Percentiles rank a stretch among this genome's conserved stretches.
Conservation (phyloP, 2,329 filamentous ascomycete genomes). For the Talaromyces sp. region DNA sequence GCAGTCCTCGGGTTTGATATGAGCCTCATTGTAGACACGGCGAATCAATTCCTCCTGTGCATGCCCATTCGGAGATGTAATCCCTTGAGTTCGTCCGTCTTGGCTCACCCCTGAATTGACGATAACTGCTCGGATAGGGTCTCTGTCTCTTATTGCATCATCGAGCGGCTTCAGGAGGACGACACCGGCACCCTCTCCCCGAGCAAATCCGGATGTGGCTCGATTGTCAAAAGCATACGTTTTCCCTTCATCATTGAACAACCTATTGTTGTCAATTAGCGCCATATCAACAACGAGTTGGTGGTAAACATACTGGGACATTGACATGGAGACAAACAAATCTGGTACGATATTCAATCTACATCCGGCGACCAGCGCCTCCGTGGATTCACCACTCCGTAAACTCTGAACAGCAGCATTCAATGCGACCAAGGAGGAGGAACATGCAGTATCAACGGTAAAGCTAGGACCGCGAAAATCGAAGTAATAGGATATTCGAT, state of each 20-base stretch:
- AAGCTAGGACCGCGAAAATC: conserved; percentile 29
- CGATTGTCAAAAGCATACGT: conserved; percentile 37
- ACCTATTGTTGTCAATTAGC: conserved; percentile 8
- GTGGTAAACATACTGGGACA: conserved; percentile 15
- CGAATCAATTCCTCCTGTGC: conserved; percentile 36
- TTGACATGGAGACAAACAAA: conserved; percentile 17
- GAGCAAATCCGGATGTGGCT: conserved; percentile 49
- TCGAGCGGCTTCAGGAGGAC: conserved; percentile 45
- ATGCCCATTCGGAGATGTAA: conserved; percentile 51
- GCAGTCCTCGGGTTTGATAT: conserved; percentile 13
- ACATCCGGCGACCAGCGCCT: conserved; percentile 23
- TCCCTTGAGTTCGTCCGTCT: conserved; percentile 47
- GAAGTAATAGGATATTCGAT: conserved; percentile 32
- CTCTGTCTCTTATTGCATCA: conserved; percentile 46
- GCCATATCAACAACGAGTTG: not conserved
- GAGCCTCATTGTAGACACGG: conserved; percentile 9
- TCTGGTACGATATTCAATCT: conserved; percentile 14
- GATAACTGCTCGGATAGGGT: conserved; percentile 34
- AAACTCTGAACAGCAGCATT: conserved; percentile 29
- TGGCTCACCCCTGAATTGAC: conserved; percentile 29
- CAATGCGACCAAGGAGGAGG: conserved; percentile 25
- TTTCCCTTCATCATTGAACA: conserved; percentile 25
- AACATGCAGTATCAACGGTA: conserved; percentile 30
- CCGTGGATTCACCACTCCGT: conserved; percentile 24
- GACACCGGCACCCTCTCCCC: conserved; percentile 44